Percentiles rank a stretch among this genome's conserved stretches.
phyloP scores from a whole-genome alignment of 129 eudicot genomes.

The Pittosporum tobira region DNA sequence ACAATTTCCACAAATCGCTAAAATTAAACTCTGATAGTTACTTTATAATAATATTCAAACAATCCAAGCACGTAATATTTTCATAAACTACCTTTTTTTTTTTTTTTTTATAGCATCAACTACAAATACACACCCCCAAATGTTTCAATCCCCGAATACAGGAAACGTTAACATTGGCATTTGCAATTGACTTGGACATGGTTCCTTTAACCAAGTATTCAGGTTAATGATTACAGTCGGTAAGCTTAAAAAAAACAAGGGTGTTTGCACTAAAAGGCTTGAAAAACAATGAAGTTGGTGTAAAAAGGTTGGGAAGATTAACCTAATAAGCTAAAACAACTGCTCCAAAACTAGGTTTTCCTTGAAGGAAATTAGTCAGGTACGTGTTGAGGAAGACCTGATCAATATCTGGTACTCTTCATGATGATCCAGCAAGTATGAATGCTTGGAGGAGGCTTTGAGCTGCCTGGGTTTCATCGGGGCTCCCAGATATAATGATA shows the following conservation, averaged over 20 bases:
- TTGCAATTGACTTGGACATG: too few relatives aligned
- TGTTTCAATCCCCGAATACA: not conserved
- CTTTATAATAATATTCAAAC: not conserved
- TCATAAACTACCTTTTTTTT: too few relatives aligned
- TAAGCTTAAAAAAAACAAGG: too few relatives aligned
- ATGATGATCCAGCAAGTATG: constrained; percentile 46
- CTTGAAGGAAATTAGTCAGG: not conserved
- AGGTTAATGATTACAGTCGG: not conserved
- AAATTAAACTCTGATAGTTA: too few relatives aligned
- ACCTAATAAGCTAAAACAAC: not conserved
- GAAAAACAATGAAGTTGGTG: constrained; percentile 2
- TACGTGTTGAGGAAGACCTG: constrained; percentile 3
- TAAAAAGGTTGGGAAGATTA: not conserved
- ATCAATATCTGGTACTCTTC: constrained; percentile 19
- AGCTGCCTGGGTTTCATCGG: constrained; percentile 67
- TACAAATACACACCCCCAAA: not conserved
- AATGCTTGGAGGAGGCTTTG: constrained; percentile 88
- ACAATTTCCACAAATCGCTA: too few relatives aligned
- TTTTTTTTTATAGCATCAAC: not conserved
- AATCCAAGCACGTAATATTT: too few relatives aligned
- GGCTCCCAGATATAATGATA: constrained; percentile 63
- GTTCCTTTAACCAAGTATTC: not conserved
- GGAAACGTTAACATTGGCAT: too few relatives aligned
- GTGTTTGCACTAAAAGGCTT: not conserved
- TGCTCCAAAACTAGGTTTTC: constrained; percentile 1